Base-by-base conservation (phyloP, 1,284 basidiomycete species). In the Papiliotrema laurentii region DNA sequence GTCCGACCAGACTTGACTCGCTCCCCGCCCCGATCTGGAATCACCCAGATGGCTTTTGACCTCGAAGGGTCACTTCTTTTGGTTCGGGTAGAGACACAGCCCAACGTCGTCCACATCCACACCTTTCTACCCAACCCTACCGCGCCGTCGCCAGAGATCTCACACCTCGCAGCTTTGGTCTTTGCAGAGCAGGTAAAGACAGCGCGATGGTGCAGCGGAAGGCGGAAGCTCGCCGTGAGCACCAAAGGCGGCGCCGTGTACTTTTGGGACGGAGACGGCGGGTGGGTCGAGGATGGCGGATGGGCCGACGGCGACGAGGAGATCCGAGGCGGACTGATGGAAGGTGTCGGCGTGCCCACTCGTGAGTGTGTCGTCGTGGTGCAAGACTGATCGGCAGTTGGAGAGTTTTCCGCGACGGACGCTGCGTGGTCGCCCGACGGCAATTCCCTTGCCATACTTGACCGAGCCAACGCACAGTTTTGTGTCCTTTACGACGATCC, bases 21-120 rank as follows among this genome's bases (percentile, higher is more conserved):
- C 41, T 35, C 54, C 5, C 42, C 53, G 22, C 49, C 59, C 83
- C 83, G 68, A 78, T 76, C 51, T 11, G 87, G 86, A 9, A 74
- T 79, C 1, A 73, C 79, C 2, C 84, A 89, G 55, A 70, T 93
- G 25, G 81, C 84, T 39, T 92, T 88, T 81, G 89, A 89, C 68
- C 75, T 79, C 37, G 82, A 81, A 14, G 89, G 87, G 11, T 82
- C 77, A 1, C 72, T 87, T 16, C 71, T 93, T 4, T 77, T 89
- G 28, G 80, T 82, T 31, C 82, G 86, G 45, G 52, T 55, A 26
- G 59, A 63, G 19, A 50, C 41, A 22, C 49, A 53, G 13, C 59
- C 69, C 0, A 49, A 57, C 9, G 48, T 61, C 0, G 30, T 72
- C 1, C 66, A 72, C 37, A 59, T 74, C 3, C 64, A 71, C 49